A percentile compares a stretch with the other conserved stretches of the same genome.
Conservation (phyloP, 2,329 filamentous ascomycete genomes). For the Lomentospora prolificans region DNA sequence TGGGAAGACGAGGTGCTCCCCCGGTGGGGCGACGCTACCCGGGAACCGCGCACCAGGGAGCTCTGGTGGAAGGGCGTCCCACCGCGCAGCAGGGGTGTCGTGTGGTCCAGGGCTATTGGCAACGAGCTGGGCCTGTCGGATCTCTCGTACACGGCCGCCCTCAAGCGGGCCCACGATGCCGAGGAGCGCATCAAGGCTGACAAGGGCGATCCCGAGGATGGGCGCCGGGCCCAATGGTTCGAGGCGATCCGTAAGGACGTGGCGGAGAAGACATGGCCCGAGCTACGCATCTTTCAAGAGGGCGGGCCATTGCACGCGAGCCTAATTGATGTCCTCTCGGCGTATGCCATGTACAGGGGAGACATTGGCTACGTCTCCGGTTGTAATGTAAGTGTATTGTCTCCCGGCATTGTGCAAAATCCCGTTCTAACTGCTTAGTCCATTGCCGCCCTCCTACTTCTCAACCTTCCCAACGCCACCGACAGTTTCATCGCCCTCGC, state of each 20-base stretch:
- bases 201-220: constrained; percentile 42
- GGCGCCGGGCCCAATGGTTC: constrained; percentile 50
- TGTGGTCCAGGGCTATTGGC: constrained; percentile 63
- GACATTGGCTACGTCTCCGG: constrained; percentile 71
- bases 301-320: constrained; percentile 56
- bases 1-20: constrained; percentile 73
- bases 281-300: constrained; percentile 62
- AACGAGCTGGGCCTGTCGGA: constrained; percentile 62
- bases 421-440: too few species aligned
- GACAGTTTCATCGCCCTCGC: constrained; percentile 62
- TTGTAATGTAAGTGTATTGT: constrained; percentile 65
- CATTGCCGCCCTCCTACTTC: constrained; percentile 61
- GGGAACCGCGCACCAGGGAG: constrained; percentile 59
- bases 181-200: constrained; percentile 45
- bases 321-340: constrained; percentile 63
- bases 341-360: constrained; percentile 72
- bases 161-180: constrained; percentile 54
- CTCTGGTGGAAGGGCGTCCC: constrained; percentile 77
- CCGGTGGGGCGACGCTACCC: constrained; percentile 63
- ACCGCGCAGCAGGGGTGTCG: constrained; percentile 55
- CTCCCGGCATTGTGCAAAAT: too few species aligned
- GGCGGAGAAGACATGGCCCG: constrained; percentile 54
- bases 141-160: constrained; percentile 59
- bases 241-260: constrained; percentile 55
- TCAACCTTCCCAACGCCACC: constrained; percentile 56